phyloP scores from a whole-genome alignment of 805 yeast genomes.

The Metschnikowia baotianmanensis region DNA sequence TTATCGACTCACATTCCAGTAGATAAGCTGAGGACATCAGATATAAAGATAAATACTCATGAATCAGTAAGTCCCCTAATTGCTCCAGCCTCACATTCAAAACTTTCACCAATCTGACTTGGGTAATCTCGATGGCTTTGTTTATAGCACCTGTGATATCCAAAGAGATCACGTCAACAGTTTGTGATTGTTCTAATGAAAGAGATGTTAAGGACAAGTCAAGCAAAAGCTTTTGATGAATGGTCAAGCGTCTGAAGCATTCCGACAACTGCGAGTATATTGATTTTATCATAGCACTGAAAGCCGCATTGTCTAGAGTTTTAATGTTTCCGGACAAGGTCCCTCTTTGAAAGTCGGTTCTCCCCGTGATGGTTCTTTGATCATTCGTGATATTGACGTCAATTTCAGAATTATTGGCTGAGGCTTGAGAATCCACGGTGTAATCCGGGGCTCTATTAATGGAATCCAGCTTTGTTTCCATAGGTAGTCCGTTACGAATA shows the following conservation, averaged over 20 bases:
- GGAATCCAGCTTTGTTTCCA: background rate
- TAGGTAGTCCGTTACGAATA: constrained; percentile 43
- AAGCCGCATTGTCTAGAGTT: constrained; percentile 69
- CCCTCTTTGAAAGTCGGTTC: constrained; percentile 13
- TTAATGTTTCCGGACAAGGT: constrained; percentile 47
- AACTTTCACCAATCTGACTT: constrained; percentile 73
- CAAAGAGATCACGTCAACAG: constrained; percentile 50
- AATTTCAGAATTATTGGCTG: constrained; percentile 1
- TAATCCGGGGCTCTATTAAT: background rate
- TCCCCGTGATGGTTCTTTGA: background rate
- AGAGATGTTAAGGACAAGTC: constrained; percentile 54
- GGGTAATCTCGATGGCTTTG: constrained; percentile 67
- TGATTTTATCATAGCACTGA: constrained; percentile 62
- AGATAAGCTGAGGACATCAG: constrained; percentile 66
- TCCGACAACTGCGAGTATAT: constrained; percentile 67
- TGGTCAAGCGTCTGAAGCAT: constrained; percentile 66
- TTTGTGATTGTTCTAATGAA: constrained; percentile 22
- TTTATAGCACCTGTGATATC: constrained; percentile 67
- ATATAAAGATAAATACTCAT: constrained; percentile 66
- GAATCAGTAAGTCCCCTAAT: constrained; percentile 53
- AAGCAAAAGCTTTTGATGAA: constrained; percentile 75
- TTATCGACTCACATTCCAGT: constrained; percentile 78
- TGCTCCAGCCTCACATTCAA: constrained; percentile 75
- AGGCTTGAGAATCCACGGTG: constrained; percentile 3
- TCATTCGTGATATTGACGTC: constrained; percentile 1